Conservation (phyloP, 2,329 filamentous ascomycete species). For the Arachnomyces sp. region DNA sequence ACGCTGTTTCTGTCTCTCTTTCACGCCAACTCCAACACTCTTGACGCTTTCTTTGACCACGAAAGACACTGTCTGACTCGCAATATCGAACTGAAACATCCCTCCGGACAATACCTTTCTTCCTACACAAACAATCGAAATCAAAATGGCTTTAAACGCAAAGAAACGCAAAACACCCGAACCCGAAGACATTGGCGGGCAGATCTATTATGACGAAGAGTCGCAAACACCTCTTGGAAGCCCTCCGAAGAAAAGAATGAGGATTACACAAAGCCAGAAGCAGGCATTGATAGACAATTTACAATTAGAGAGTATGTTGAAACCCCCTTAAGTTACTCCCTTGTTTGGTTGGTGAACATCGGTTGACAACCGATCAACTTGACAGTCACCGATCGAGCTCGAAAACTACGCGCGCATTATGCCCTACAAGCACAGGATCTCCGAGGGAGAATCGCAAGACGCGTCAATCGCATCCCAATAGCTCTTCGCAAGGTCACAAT, state of each 20-base stretch:
- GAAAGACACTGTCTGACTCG: too few relatives aligned
- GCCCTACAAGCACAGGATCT: conserved; percentile 79
- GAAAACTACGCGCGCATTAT: conserved; percentile 82
- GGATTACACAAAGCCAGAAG: conserved; percentile 64
- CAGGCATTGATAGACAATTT: conserved; percentile 82
- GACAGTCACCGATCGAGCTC: conserved; percentile 74
- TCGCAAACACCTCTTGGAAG: conserved; percentile 42
- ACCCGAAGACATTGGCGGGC: conserved; percentile 17
- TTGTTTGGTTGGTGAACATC: conserved; percentile 15
- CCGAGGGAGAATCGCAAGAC: conserved; percentile 78
- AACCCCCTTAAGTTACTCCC: neutral
- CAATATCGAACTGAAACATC: conserved; percentile 16
- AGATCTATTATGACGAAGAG: conserved; percentile 39
- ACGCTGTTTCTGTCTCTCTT: neutral
- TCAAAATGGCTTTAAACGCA: conserved; percentile 29
- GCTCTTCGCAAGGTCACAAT: conserved; percentile 72
- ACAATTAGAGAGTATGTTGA: conserved; percentile 70
- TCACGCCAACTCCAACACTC: neutral
- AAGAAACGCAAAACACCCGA: conserved; percentile 35
- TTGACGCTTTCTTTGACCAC: neutral
- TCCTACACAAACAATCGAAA: neutral
- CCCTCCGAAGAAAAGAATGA: conserved; percentile 55
- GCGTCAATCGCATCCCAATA: conserved; percentile 83
- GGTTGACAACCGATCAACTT: conserved; percentile 5
- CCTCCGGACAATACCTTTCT: conserved; percentile 22